A percentile compares a stretch with the other conserved stretches of the same genome.
phyloP scores from a whole-genome alignment of 805 yeast species.

The Metschnikowia noctiluminum region DNA sequence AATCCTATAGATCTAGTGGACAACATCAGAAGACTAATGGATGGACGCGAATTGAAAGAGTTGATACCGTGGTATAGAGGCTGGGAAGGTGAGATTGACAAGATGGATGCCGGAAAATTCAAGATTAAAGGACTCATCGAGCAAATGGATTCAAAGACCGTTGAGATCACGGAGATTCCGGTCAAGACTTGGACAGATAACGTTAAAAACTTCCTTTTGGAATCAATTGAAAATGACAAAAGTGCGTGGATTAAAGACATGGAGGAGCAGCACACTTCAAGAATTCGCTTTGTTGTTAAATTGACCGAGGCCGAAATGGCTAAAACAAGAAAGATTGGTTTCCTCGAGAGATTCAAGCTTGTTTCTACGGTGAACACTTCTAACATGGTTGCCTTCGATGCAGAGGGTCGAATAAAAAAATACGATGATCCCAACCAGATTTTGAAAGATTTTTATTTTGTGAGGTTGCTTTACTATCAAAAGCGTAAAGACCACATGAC shows the following conservation, averaged over 20 bases:
- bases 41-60: conserved; percentile 62
- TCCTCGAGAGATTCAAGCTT: conserved; percentile 81
- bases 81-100: conserved; percentile 83
- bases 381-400: conserved; percentile 96
- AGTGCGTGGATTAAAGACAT: conserved; percentile 89
- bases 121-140: conserved; percentile 78
- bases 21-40: conserved; percentile 72
- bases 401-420: conserved; percentile 79
- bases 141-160: conserved; percentile 70
- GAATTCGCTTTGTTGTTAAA: conserved; percentile 74
- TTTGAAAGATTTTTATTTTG: conserved; percentile 76
- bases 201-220: conserved; percentile 78
- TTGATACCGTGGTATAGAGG: conserved; percentile 95
- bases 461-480: conserved; percentile 86
- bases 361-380: conserved; percentile 62
- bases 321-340: conserved; percentile 69
- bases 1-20: conserved; percentile 81
- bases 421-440: conserved; percentile 77
- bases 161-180: conserved; percentile 92
- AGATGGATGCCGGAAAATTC: conserved; percentile 61
- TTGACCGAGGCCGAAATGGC: conserved; percentile 79
- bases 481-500: conserved; percentile 81
- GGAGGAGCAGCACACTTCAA: conserved; percentile 88
- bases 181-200: conserved; percentile 89
- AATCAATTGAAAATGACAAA: conserved; percentile 78